Conservation (phyloP, 139 green algal genomes). For the Microglena sp. region DNA sequence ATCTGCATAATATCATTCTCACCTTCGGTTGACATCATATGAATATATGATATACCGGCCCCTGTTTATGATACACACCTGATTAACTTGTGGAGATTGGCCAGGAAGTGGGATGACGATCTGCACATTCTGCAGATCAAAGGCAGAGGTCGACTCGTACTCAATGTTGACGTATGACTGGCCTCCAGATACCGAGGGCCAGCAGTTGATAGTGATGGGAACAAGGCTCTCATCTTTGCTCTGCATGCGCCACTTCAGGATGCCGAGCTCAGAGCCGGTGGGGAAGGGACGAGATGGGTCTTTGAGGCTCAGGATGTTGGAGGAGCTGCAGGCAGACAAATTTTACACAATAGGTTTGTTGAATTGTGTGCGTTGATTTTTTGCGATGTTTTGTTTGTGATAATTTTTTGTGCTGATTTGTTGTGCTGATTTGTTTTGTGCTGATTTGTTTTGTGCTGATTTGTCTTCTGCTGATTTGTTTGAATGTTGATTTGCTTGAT, state of each 20-base stretch:
- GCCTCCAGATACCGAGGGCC: conserved; percentile 73
- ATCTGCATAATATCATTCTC: no score
- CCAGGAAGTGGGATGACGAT: conserved; percentile 78
- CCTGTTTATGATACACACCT: conserved; percentile 34
- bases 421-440: no score
- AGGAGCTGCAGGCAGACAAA: no score
- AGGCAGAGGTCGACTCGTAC: conserved; percentile 75
- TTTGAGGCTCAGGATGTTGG: conserved; percentile 81
- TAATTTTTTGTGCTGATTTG: no score
- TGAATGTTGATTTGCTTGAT: no score
- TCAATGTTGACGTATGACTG: conserved; percentile 97
- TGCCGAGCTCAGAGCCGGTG: conserved; percentile 67
- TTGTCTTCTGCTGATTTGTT: no score
- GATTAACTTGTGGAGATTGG: conserved; percentile 58
- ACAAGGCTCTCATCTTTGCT: conserved; percentile 54
- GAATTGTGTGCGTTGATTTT: no score
- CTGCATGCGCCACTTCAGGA: conserved; percentile 96
- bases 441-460: no score
- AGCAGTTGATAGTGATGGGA: conserved; percentile 89
- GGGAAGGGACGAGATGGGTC: conserved; percentile 91
- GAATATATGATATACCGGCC: no score
- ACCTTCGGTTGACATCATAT: no score
- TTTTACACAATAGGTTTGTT: no score
- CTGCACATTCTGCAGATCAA: conserved; percentile 88
- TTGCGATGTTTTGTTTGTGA: no score